phyloP scores from a whole-genome alignment of 768 basidiomycete genomes.

The Tulasnella calospora region DNA sequence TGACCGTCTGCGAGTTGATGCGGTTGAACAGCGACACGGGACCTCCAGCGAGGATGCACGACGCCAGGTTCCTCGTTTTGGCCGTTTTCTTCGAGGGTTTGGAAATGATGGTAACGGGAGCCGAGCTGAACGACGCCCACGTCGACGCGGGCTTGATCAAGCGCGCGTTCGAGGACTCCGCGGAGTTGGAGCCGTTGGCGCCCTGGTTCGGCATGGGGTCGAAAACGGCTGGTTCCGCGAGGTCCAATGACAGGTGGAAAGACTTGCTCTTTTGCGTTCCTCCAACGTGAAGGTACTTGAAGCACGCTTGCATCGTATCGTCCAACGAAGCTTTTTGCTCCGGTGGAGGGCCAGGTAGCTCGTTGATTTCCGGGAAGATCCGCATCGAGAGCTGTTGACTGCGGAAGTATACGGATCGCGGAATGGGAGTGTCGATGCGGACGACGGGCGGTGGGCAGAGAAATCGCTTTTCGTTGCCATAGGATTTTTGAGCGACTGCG shows the following conservation, averaged over 20 bases:
- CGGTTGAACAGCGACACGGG: conserved; percentile 92
- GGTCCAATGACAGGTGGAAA: conserved; percentile 79
- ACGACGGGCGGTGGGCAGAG: conserved; percentile 91
- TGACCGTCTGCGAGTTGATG: conserved; percentile 93
- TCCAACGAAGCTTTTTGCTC: conserved; percentile 81
- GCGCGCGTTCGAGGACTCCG: conserved; percentile 35
- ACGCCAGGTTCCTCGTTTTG: conserved; percentile 87
- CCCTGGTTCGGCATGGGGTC: conserved; percentile 40
- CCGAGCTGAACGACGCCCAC: conserved; percentile 90
- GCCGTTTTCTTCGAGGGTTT: conserved; percentile 97
- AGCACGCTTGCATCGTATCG: conserved; percentile 78
- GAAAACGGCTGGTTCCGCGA: conserved; percentile 59
- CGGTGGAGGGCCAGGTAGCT: conserved; percentile 47
- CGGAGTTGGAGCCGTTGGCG: conserved; percentile 38
- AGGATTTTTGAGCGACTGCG: conserved; percentile 92
- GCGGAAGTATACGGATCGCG: conserved; percentile 57
- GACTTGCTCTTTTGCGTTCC: conserved; percentile 82
- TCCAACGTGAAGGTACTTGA: conserved; percentile 84
- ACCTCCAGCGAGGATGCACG: conserved; percentile 82
- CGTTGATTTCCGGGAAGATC: conserved; percentile 75
- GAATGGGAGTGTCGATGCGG: conserved; percentile 73
- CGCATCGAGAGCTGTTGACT: conserved; percentile 79
- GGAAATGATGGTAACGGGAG: conserved; percentile 90
- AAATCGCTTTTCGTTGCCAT: conserved; percentile 92
- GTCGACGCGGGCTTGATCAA: conserved; percentile 29